These are phyloP conservation scores for Helenozyma baotianmanensis DNA, from an alignment of 805 yeast species.

Conservation along the genomic window DNA sequence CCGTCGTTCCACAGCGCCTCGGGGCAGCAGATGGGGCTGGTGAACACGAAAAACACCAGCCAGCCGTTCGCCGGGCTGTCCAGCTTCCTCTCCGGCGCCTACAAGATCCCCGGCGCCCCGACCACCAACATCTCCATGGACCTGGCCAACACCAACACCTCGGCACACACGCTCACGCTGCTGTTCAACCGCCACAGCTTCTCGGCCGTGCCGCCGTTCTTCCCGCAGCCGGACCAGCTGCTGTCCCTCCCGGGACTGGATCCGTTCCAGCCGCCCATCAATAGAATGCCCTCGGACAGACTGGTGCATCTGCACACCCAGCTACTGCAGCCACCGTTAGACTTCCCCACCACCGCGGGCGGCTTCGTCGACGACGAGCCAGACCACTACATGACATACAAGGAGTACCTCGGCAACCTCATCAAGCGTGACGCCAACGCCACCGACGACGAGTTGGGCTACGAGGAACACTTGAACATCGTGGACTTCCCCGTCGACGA, in stretches of 20 bases:
- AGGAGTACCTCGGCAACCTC: constrained; percentile 33
- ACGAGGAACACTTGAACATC: constrained; percentile 62
- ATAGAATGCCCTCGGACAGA: constrained; percentile 2
- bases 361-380: constrained; percentile 20
- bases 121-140: constrained; percentile 54
- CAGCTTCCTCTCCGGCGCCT: constrained; percentile 9
- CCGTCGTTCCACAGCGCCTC: constrained; percentile 25
- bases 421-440: constrained; percentile 12
- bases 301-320: constrained; percentile 1
- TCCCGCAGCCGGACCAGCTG: not conserved
- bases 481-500: constrained; percentile 81
- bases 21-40: constrained; percentile 4
- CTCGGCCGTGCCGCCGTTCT: not conserved
- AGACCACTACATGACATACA: constrained; percentile 41
- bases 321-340: not conserved
- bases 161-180: constrained; percentile 8
- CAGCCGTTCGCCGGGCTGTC: constrained; percentile 3
- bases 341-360: not conserved
- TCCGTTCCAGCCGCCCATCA: constrained; percentile 5
- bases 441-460: constrained; percentile 9
- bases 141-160: constrained; percentile 26
- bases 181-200: constrained; percentile 1
- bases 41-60: not conserved
- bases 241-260: not conserved
- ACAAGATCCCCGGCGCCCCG: constrained; percentile 37